A percentile compares a stretch with the other conserved stretches of the same genome.
phyloP scores from a whole-genome alignment of 83 land plant species.

The Larix sibirica region DNA sequence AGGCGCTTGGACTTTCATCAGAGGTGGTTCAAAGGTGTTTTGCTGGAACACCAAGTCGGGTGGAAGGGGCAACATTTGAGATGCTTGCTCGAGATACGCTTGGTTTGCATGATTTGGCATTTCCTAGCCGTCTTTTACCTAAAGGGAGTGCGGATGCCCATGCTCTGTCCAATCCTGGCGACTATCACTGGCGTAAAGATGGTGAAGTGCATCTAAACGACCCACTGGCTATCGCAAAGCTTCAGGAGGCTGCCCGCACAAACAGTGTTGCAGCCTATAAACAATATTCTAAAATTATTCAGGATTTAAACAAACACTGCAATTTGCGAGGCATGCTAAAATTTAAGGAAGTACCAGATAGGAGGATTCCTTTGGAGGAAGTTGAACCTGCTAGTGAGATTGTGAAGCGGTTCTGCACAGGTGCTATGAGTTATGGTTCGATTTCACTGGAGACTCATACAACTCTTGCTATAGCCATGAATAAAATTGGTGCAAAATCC shows the following conservation, averaged over 20 bases:
- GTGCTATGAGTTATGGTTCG: conserved; percentile 99
- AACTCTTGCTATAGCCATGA: conserved; percentile 94
- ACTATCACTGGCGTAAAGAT: conserved; percentile 97
- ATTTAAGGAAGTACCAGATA: conserved; percentile 63
- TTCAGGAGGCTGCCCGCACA: conserved; percentile 93
- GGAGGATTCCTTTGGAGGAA: conserved; percentile 78
- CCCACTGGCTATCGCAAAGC: conserved; percentile 93
- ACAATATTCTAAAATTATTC: conserved; percentile 86
- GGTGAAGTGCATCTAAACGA: conserved; percentile 97
- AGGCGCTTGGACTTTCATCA: conserved; percentile 93
- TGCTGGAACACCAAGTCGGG: conserved; percentile 93
- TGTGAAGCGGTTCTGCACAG: conserved; percentile 97
- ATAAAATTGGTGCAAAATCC: conserved; percentile 94
- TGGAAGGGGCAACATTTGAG: conserved; percentile 99
- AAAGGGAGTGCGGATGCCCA: conserved; percentile 91
- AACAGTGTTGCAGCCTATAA: conserved; percentile 91
- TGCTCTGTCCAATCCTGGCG: conserved; percentile 94
- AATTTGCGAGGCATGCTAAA: conserved; percentile 90
- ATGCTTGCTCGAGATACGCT: conserved; percentile 90
- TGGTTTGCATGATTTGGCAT: conserved; percentile 84
- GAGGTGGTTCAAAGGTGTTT: conserved; percentile 93
- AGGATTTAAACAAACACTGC: conserved; percentile 77
- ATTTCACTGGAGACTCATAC: conserved; percentile 97
- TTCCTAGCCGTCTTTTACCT: conserved; percentile 74
- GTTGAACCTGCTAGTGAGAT: conserved; percentile 98